Evolutionary conservation across 1,284 basidiomycete species (phyloP).

Genomic region (Cryptococcus sp.): DNA sequence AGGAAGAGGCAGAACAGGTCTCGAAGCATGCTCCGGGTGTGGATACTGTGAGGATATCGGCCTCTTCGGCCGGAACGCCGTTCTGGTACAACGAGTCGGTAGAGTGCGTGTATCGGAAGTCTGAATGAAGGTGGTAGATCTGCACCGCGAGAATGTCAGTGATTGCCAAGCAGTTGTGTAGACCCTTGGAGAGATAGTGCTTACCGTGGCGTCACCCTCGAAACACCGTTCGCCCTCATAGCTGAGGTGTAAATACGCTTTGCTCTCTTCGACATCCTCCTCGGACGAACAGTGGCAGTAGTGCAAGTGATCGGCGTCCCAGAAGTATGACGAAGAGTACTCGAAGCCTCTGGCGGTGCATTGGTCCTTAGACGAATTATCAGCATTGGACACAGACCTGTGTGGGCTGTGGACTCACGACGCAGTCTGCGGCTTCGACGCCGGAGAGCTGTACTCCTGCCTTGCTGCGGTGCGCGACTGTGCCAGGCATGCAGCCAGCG

Average conservation of each 20-base stretch:
- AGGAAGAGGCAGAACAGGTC: conserved; percentile 8
- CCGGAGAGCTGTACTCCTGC: conserved; percentile 1
- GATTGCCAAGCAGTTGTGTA: neutral
- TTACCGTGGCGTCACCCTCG: conserved; percentile 10
- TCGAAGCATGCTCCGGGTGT: conserved; percentile 16
- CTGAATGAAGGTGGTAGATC: conserved; percentile 11
- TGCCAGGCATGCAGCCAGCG: conserved; percentile 10
- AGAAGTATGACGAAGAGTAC: conserved; percentile 13
- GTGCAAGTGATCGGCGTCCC: conserved; percentile 10
- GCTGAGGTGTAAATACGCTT: conserved; percentile 7
- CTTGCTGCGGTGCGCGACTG: conserved; percentile 1
- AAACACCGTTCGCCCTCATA: conserved; percentile 15
- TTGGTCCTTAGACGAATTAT: conserved; percentile 6
- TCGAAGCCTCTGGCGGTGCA: conserved; percentile 12
- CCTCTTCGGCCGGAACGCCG: neutral
- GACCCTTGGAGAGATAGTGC: neutral
- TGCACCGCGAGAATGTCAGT: neutral
- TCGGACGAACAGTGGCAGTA: conserved; percentile 12
- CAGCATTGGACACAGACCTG: neutral
- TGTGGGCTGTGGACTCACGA: conserved; percentile 7
- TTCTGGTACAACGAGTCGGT: neutral
- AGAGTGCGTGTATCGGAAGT: conserved; percentile 11
- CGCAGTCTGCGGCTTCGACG: conserved; percentile 10
- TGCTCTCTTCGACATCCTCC: neutral
- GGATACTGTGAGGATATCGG: neutral